phyloP scores from a whole-genome alignment of 2,329 filamentous ascomycete genomes.

The Aureobasidium sp. region DNA sequence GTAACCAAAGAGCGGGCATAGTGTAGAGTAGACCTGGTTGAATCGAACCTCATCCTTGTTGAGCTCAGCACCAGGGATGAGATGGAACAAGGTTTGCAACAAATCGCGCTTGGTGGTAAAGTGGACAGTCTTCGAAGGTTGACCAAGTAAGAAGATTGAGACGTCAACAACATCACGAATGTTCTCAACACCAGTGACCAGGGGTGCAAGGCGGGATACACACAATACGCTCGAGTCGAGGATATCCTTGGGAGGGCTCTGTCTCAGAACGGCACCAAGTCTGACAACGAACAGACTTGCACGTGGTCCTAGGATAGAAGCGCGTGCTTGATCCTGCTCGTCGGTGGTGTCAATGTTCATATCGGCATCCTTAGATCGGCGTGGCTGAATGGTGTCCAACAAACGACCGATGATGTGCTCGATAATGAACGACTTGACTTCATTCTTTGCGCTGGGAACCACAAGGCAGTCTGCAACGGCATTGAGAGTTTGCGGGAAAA shows the following conservation, averaged over 20 bases:
- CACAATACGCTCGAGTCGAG: conserved; percentile 73
- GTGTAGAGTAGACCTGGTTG: conserved; percentile 61
- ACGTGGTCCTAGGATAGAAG: conserved; percentile 55
- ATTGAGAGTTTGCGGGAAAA: conserved; percentile 54
- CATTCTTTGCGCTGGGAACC: conserved; percentile 69
- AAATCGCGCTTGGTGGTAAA: conserved; percentile 77
- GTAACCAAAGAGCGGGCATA: conserved; percentile 80
- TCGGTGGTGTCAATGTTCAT: conserved; percentile 6
- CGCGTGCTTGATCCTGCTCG: conserved; percentile 49
- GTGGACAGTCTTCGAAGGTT: conserved; percentile 76
- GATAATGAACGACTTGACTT: conserved; percentile 77
- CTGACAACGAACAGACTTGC: conserved; percentile 58
- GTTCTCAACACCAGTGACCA: conserved; percentile 61
- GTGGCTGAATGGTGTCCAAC: conserved; percentile 45
- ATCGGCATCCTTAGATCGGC: conserved; percentile 32
- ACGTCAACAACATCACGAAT: conserved; percentile 73
- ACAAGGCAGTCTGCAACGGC: conserved; percentile 67
- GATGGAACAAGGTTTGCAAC: conserved; percentile 71
- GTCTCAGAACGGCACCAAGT: conserved; percentile 48
- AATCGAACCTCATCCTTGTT: conserved; percentile 53
- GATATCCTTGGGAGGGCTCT: conserved; percentile 61
- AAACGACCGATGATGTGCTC: conserved; percentile 64
- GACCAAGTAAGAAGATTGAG: conserved; percentile 71
- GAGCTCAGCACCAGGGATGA: conserved; percentile 60
- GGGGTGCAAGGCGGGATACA: conserved; percentile 66